These are phyloP conservation scores for Dianthus caryophyllus DNA, from an alignment of 148 eudicot genomes.

Conservation along the genomic window DNA sequence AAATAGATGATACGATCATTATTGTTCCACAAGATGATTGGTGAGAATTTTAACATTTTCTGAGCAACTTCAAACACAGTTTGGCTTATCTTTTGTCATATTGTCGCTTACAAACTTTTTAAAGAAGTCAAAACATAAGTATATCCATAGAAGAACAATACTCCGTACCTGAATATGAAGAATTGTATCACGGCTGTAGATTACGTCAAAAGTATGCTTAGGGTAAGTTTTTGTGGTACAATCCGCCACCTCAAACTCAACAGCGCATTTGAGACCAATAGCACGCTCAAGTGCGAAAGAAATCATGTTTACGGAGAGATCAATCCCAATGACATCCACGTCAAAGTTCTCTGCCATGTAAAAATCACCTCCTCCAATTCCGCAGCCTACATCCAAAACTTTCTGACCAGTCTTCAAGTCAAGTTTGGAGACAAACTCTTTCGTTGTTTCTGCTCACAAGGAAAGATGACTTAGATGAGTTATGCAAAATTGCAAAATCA, in stretches of 20 bases:
- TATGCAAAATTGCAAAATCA: too few species aligned
- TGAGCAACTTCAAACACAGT: too few species aligned
- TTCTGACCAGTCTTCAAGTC: conserved; percentile 91
- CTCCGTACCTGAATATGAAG: conserved; percentile 99
- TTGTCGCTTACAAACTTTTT: background rate
- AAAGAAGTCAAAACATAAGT: too few species aligned
- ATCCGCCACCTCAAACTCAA: conserved; percentile 97
- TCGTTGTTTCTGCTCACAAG: conserved; percentile 85
- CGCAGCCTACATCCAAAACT: conserved; percentile 95
- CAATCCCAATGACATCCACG: conserved; percentile 86
- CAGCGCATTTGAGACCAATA: conserved; percentile 75
- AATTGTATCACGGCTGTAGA: conserved; percentile 97
- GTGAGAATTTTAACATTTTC: too few species aligned
- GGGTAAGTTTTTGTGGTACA: conserved; percentile 93
- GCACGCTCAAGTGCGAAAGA: conserved; percentile 92
- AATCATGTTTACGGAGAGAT: conserved; percentile 88
- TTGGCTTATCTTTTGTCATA: background rate
- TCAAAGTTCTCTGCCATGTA: conserved; percentile 94
- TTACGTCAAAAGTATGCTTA: conserved; percentile 69
- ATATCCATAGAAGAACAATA: conserved; percentile 15
- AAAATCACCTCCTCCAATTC: conserved; percentile 96
- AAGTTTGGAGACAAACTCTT: conserved; percentile 77
- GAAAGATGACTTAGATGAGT: too few species aligned
- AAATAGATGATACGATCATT: background rate
- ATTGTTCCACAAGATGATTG: too few species aligned